Conservation (phyloP, 2,329 filamentous ascomycete species). For the Gnomoniopsis smithogilvyi region DNA sequence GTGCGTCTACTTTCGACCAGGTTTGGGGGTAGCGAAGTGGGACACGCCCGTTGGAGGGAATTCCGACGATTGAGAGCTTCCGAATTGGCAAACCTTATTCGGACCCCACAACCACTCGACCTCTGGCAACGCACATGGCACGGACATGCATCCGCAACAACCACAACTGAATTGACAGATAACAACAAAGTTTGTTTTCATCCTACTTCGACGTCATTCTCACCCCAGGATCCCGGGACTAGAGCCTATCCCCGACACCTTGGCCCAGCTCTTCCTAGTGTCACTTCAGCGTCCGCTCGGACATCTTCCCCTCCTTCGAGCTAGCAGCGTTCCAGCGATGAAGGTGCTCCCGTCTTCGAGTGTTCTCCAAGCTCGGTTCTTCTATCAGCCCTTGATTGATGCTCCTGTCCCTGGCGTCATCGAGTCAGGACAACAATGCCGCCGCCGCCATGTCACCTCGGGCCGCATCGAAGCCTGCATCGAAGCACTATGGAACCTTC, state of each 20-base stretch:
- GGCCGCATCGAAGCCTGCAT: slow-evolving; percentile 13
- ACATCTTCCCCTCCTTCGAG: not conserved
- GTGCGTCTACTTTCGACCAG: not conserved
- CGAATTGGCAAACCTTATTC: slow-evolving; percentile 12
- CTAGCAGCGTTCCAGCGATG: not conserved
- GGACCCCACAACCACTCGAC: not conserved
- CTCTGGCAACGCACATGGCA: not conserved
- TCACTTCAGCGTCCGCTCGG: not conserved
- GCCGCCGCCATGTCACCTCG: slow-evolving; percentile 3
- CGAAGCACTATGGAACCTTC: slow-evolving; percentile 1
- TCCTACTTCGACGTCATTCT: slow-evolving; percentile 12
- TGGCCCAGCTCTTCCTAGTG: slow-evolving; percentile 3
- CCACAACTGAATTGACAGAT: slow-evolving; percentile 3
- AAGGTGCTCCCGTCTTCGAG: not conserved
- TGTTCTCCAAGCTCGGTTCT: not conserved
- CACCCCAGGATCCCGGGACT: not conserved
- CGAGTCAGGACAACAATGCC: slow-evolving; percentile 6
- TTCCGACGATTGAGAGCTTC: not conserved
- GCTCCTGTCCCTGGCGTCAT: not conserved
- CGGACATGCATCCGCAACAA: not conserved
- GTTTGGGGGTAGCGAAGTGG: not conserved
- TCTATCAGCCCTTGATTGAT: not conserved
- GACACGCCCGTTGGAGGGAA: not conserved
- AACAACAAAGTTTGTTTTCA: slow-evolving; percentile 11
- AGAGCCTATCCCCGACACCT: slow-evolving; percentile 4